Conservation (phyloP, 495 filamentous ascomycete species). For the Chaetomium cochliodes region DNA sequence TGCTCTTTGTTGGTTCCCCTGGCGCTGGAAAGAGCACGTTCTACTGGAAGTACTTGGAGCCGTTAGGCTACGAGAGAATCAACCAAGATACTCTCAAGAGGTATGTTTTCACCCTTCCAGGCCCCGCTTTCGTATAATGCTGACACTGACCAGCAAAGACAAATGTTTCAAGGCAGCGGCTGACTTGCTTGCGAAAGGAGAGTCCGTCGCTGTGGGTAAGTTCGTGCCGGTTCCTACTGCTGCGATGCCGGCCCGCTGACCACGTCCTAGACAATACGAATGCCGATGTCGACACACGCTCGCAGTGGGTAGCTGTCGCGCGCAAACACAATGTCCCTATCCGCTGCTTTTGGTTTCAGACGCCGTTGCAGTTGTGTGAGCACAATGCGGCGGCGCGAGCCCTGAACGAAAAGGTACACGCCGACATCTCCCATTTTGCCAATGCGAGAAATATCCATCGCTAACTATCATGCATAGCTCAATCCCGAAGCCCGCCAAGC, state of each 20-base stretch:
- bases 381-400: conserved; percentile 89
- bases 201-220: conserved; percentile 67
- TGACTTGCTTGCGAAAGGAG: conserved; percentile 60
- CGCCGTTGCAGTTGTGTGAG: conserved; percentile 67
- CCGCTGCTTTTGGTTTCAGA: conserved; percentile 82
- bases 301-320: conserved; percentile 72
- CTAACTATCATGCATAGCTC: conserved; percentile 45
- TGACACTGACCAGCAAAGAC: conserved; percentile 41
- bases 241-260: conserved; percentile 5
- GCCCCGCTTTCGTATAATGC: background rate
- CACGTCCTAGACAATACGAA: conserved; percentile 80
- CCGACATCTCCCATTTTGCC: background rate
- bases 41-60: conserved; percentile 74
- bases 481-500: conserved; percentile 77
- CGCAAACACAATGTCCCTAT: conserved; percentile 68
- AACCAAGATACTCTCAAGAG: conserved; percentile 92
- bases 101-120: conserved; percentile 36
- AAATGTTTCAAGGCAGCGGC: conserved; percentile 80
- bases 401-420: conserved; percentile 51
- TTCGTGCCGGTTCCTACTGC: conserved; percentile 1
- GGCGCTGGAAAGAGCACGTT: conserved; percentile 90
- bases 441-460: conserved; percentile 33
- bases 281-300: conserved; percentile 69
- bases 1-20: conserved; percentile 84
- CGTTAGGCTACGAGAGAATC: conserved; percentile 76